Percentiles rank a stretch among this genome's conserved stretches.
These are phyloP conservation scores for Wickerhamomyces silvicola DNA, from an alignment of 805 yeast genomes.

Conservation along the genomic window DNA sequence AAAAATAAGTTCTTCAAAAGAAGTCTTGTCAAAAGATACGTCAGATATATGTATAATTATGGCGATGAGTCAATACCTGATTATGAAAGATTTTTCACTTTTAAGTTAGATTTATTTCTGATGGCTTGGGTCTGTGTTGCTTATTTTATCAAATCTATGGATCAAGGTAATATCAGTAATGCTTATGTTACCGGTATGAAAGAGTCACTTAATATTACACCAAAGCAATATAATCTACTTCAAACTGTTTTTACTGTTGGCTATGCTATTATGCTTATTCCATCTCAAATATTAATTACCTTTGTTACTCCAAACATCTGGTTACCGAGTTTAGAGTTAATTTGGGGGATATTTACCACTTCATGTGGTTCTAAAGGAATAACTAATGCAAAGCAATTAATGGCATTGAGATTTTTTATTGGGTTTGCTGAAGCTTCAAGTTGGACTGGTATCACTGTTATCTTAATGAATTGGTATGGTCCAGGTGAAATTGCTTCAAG, in stretches of 20 bases:
- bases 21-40: conserved; percentile 1
- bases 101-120: conserved; percentile 9
- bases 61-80: not conserved
- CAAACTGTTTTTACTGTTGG: conserved; percentile 59
- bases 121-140: conserved; percentile 8
- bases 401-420: conserved; percentile 58
- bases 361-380: conserved; percentile 42
- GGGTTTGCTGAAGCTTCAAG: conserved; percentile 65
- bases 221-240: conserved; percentile 55
- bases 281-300: conserved; percentile 55
- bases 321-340: conserved; percentile 49
- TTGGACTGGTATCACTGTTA: conserved; percentile 36
- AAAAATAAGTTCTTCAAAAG: conserved; percentile 1
- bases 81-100: conserved; percentile 4
- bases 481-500: conserved; percentile 30
- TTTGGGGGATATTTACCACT: conserved; percentile 66
- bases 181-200: conserved; percentile 65
- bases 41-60: conserved; percentile 4
- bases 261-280: conserved; percentile 55
- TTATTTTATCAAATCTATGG: conserved; percentile 59
- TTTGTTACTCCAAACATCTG: conserved; percentile 43
- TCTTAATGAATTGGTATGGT: conserved; percentile 30
- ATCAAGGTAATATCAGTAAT: conserved; percentile 52
- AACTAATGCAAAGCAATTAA: conserved; percentile 38
- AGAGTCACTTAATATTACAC: no score